Base-by-base conservation (phyloP, 495 filamentous ascomycete species). In the Collariella sp. region DNA sequence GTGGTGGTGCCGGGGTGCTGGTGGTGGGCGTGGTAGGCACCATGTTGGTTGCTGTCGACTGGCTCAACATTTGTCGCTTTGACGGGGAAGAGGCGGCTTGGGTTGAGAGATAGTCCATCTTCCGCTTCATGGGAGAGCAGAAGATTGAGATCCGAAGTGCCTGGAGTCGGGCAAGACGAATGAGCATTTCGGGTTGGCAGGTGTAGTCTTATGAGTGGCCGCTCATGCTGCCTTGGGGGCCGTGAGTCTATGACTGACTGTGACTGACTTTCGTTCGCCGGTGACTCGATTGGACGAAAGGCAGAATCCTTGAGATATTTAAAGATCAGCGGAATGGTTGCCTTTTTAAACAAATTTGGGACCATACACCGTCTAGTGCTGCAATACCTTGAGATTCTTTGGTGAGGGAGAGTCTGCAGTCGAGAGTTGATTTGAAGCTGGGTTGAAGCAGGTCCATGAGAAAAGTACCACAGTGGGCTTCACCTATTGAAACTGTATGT, bases 61-160 rank as follows among this genome's bases (percentile, higher is more conserved):
- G 12, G 11, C 12, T 36, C n/a, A 33, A n/a, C 5, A 9, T 16
- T 5, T 24, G 15, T 16, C 11, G 11, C 26, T 23, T 34, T 38
- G 39, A 22, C 7, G 40, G 39, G 7, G 20, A 22, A 1, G 23
- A 42, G 13, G 54, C 20, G n/a, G 43, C 15, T 23, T 46, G 31
- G 40, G 46, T 6, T 34, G 51, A 38, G 42, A 49, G 50, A 36
- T 39, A 23, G 36, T 51, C 18, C 7, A 59, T 31, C 40, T 62
- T 64, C 44, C 62, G 62, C 44, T 64, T 64, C 62, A 62, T 64
- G 31, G 39, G 44, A 41, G 29, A 26, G 26, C 9, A 24, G 24
- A 15, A 41, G 34, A 13, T 35, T 15, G 24, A 42, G 10, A 38
- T 15, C 16, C 10, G 33, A 19, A 11, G 16, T 38, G 38, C 18